Percentiles rank a stretch among this genome's conserved stretches.
phyloP scores from a whole-genome alignment of 2,329 filamentous ascomycete genomes.

The Neopestalotiopsis rosae region DNA sequence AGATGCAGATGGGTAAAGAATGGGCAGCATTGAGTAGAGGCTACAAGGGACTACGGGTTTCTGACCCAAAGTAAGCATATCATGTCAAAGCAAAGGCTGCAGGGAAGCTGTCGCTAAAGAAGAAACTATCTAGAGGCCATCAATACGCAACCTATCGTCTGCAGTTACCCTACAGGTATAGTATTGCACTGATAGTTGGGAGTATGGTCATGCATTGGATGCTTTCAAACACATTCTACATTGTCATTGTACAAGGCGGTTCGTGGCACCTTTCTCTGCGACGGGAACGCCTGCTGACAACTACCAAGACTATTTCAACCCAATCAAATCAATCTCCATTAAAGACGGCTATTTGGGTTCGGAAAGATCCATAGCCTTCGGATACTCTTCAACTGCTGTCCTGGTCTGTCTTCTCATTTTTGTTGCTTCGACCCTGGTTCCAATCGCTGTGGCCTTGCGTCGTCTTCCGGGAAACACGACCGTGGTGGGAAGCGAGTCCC shows the following conservation, averaged over 20 bases:
- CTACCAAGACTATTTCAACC: background rate
- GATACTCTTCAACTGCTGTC: slow-evolving; percentile 22
- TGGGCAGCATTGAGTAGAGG: slow-evolving; percentile 42
- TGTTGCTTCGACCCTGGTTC: slow-evolving; percentile 16
- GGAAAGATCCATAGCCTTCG: slow-evolving; percentile 18
- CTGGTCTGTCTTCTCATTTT: slow-evolving; percentile 20
- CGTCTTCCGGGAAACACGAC: slow-evolving; percentile 25
- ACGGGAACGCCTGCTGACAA: background rate
- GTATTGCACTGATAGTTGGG: slow-evolving; percentile 39
- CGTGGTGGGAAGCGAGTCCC: slow-evolving; percentile 27
- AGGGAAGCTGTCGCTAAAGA: background rate
- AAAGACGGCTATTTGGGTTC: slow-evolving; percentile 20
- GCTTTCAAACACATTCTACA: slow-evolving; percentile 45
- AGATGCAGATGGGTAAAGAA: slow-evolving; percentile 47
- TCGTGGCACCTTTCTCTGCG: background rate
- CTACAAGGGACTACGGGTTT: slow-evolving; percentile 40
- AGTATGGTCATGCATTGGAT: slow-evolving; percentile 47
- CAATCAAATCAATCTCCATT: background rate
- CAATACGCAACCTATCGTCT: slow-evolving; percentile 45
- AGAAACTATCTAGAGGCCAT: background rate
- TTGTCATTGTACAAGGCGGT: slow-evolving; percentile 33
- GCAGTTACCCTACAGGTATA: slow-evolving; percentile 46
- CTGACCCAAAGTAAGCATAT: slow-evolving; percentile 29
- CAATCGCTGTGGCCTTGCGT: slow-evolving; percentile 21
- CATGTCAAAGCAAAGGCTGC: background rate